Conservation (phyloP, 1,284 basidiomycete genomes). For the Papiliotrema laurentii region DNA sequence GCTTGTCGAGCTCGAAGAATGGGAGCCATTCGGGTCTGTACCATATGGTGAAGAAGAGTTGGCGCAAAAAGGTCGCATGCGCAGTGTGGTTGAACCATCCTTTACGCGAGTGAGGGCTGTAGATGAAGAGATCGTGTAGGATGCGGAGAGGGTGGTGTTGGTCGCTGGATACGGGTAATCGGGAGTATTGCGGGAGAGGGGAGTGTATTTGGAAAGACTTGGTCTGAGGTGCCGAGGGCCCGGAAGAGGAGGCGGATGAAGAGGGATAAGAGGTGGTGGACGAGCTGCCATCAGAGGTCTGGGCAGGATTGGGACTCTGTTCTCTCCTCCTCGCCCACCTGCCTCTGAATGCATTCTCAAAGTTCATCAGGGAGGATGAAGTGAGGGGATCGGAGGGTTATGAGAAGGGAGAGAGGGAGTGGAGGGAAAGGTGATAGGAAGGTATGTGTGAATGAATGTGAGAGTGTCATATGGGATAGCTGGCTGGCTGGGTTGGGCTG, state of each 20-base stretch:
- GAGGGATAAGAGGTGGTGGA: background rate
- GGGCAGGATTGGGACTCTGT: background rate
- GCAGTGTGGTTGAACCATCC: conserved; percentile 15
- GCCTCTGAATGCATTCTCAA: background rate
- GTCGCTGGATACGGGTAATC: background rate
- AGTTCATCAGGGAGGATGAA: background rate
- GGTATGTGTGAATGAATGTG: background rate
- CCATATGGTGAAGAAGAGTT: conserved; percentile 31
- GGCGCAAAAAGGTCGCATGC: conserved; percentile 25
- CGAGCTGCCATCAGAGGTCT: background rate
- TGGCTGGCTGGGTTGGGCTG: too few relatives aligned
- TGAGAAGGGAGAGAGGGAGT: background rate
- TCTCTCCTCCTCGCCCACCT: conserved; percentile 1
- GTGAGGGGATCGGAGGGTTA: background rate
- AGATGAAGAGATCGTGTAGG: conserved; percentile 18
- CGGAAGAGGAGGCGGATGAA: background rate
- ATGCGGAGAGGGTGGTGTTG: conserved; percentile 17
- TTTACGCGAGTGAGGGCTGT: conserved; percentile 5
- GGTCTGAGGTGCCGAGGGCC: background rate
- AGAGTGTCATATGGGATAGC: too few relatives aligned
- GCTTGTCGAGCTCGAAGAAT: conserved; percentile 15
- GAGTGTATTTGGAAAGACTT: background rate
- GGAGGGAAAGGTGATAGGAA: background rate
- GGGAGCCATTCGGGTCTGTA: conserved; percentile 23
- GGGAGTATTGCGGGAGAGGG: background rate